phyloP scores from a whole-genome alignment of 1,284 basidiomycete species.

The Ceratobasidium sp. region DNA sequence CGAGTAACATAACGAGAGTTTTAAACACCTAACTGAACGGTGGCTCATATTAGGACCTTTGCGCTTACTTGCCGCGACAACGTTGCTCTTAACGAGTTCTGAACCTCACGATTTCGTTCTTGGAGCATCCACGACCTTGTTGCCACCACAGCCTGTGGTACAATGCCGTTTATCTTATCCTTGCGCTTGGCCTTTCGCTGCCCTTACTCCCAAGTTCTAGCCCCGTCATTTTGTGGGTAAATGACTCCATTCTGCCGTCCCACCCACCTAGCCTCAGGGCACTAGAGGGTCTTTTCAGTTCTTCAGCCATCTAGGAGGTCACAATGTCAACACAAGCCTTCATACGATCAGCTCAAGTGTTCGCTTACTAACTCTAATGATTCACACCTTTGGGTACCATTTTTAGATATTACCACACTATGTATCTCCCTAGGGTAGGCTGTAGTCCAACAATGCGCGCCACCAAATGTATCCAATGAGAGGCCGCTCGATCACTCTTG shows the following conservation, averaged over 20 bases:
- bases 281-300: slow-evolving; percentile 60
- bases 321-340: neutral
- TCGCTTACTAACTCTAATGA: slow-evolving; percentile 72
- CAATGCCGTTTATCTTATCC: slow-evolving; percentile 52
- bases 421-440: slow-evolving; percentile 72
- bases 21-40: too few relatives aligned
- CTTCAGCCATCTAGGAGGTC: neutral
- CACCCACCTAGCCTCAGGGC: slow-evolving; percentile 74
- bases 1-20: too few relatives aligned
- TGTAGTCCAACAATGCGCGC: slow-evolving; percentile 62
- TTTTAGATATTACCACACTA: slow-evolving; percentile 69
- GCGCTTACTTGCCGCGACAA: too few relatives aligned
- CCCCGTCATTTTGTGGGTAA: slow-evolving; percentile 75
- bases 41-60: too few relatives aligned
- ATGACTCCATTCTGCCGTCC: slow-evolving; percentile 75
- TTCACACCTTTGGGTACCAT: slow-evolving; percentile 74
- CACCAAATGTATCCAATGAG: slow-evolving; percentile 59
- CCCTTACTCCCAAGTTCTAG: slow-evolving; percentile 74
- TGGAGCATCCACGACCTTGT: too few relatives aligned
- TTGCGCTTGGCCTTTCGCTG: slow-evolving; percentile 71
- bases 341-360: too few relatives aligned
- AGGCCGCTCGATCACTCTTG: slow-evolving; percentile 71
- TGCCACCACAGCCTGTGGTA: too few relatives aligned
- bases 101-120: too few relatives aligned
- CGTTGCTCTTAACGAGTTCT: too few relatives aligned